phyloP scores from a whole-genome alignment of 441 rosid genomes.

The Flueggea neowawraea region DNA sequence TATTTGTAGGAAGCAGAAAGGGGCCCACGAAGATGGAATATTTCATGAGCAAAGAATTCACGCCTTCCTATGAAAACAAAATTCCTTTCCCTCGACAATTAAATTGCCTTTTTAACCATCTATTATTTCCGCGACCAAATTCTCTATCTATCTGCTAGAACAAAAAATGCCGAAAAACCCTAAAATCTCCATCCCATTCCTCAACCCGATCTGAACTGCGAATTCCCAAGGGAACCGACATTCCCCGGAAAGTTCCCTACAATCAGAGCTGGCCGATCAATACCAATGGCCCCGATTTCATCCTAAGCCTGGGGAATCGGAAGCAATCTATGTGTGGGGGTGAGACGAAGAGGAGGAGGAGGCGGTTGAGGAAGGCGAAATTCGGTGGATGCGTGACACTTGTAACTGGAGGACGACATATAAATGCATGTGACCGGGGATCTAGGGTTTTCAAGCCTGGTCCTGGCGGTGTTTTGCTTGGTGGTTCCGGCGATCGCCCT shows the following conservation, averaged over 20 bases:
- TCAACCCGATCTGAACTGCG: conserved; percentile 2
- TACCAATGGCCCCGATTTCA: neutral
- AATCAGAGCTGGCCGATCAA: neutral
- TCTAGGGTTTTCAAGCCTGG: conserved; percentile 82
- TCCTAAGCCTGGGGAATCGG: neutral
- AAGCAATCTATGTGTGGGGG: neutral
- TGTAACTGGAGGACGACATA: conserved; percentile 14
- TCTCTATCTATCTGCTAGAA: neutral
- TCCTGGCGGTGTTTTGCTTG: conserved; percentile 44
- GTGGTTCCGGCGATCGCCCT: conserved; percentile 40
- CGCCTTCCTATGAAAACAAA: conserved; percentile 34
- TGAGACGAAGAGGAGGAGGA: too few species aligned
- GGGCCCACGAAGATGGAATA: conserved; percentile 29
- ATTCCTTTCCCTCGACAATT: conserved; percentile 31
- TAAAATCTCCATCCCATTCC: conserved; percentile 30
- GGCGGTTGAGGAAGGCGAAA: conserved; percentile 21
- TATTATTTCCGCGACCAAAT: neutral
- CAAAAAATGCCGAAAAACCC: conserved; percentile 9
- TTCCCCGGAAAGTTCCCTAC: neutral
- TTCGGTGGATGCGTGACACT: conserved; percentile 39
- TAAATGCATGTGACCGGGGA: conserved; percentile 74
- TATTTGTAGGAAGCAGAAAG: neutral
- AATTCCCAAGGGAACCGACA: neutral
- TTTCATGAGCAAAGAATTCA: conserved; percentile 45
- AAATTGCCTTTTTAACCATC: conserved; percentile 7